Evolutionary conservation across 2,329 filamentous ascomycete genomes (phyloP).

Genomic region (Aspergillus arachidicola): DNA sequence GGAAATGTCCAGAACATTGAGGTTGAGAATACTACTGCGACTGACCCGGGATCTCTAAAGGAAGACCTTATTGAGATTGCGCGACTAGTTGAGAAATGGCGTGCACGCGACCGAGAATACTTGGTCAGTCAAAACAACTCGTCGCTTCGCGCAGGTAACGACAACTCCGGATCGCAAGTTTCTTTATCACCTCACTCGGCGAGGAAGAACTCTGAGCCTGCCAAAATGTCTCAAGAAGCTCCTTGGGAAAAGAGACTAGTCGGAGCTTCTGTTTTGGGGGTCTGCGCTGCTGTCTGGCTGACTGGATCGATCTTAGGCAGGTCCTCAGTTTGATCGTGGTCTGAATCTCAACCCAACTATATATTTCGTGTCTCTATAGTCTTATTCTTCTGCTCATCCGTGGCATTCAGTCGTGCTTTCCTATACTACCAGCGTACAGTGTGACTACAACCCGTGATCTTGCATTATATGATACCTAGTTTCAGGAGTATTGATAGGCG

Average conservation of each 20-base stretch:
- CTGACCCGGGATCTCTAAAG: constrained; percentile 55
- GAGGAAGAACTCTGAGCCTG: constrained; percentile 49
- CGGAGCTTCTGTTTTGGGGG: constrained; percentile 38
- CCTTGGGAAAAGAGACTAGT: constrained; percentile 61
- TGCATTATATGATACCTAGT: constrained; percentile 4
- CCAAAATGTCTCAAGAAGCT: constrained; percentile 66
- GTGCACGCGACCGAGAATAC: constrained; percentile 39
- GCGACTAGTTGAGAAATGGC: constrained; percentile 58
- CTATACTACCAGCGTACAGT: constrained; percentile 33
- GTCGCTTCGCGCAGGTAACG: constrained; percentile 14
- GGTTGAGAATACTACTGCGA: constrained; percentile 65
- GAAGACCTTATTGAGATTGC: constrained; percentile 78
- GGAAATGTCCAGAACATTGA: constrained; percentile 98
- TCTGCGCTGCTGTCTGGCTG: constrained; percentile 40
- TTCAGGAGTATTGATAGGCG: background rate
- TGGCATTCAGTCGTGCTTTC: background rate
- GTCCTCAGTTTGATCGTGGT: constrained; percentile 17
- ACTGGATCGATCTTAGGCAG: constrained; percentile 38
- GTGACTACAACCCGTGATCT: constrained; percentile 27
- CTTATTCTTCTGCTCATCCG: background rate
- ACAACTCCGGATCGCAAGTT: constrained; percentile 3
- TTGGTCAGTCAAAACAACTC: constrained; percentile 29
- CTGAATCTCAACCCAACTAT: background rate
- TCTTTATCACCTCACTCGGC: constrained; percentile 22
- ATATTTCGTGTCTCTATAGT: background rate